Percentiles rank a stretch among this genome's conserved stretches.
Evolutionary conservation across 331 rosid species (phyloP).

Genomic region (Quercus phellos): DNA sequence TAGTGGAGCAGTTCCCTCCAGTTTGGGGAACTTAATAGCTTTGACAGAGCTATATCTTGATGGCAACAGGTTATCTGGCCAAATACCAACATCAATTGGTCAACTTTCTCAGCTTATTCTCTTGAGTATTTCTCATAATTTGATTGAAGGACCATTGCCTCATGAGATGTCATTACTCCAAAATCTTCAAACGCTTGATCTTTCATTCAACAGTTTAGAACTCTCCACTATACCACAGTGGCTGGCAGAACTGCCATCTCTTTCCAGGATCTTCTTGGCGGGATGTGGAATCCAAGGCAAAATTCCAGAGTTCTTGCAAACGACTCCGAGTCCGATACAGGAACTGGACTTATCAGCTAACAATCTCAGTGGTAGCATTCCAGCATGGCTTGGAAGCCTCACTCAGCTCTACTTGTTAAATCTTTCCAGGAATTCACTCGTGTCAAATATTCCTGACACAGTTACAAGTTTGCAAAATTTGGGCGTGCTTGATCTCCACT

Average conservation of each 20-base stretch:
- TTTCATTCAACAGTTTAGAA: conserved; percentile 58
- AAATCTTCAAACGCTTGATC: conserved; percentile 53
- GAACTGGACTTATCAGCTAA: conserved; percentile 65
- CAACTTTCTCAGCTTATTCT: conserved; percentile 50
- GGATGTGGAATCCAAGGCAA: conserved; percentile 57
- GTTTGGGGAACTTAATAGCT: conserved; percentile 43
- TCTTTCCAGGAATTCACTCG: conserved; percentile 57
- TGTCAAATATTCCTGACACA: conserved; percentile 48
- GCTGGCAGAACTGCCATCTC: conserved; percentile 41
- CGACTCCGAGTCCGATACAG: conserved; percentile 36
- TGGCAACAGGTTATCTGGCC: conserved; percentile 47
- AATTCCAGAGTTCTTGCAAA: conserved; percentile 38
- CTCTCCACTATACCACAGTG: conserved; percentile 51
- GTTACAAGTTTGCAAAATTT: conserved; percentile 35
- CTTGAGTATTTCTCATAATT: conserved; percentile 43
- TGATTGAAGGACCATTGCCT: conserved; percentile 60
- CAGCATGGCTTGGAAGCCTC: conserved; percentile 58
- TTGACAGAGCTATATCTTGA: conserved; percentile 50
- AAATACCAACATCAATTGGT: conserved; percentile 54
- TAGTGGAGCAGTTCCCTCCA: conserved; percentile 55
- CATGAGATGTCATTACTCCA: conserved; percentile 54
- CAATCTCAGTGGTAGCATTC: conserved; percentile 53
- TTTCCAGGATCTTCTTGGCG: conserved; percentile 50
- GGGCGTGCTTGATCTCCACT: conserved; percentile 62
- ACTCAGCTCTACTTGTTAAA: conserved; percentile 44